Base-by-base conservation (phyloP, 345 rosid genomes). In the Pistacia vera region DNA sequence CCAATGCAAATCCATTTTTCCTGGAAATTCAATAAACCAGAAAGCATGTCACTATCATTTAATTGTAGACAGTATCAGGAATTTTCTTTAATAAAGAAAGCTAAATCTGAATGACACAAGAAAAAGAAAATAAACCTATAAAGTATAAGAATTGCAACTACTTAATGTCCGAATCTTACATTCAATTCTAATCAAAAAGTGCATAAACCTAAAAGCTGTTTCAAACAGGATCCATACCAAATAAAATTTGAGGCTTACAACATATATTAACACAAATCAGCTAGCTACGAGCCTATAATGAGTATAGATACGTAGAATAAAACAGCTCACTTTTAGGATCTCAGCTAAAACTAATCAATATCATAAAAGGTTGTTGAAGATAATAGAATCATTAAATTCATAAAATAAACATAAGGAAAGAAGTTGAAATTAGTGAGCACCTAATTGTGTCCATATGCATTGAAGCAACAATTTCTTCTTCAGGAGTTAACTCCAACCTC, bases 391-490 rank as follows among this genome's bases (percentile, higher is more conserved):
- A 7, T 61, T 25, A 51, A 55, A 57, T 22, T 28, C 25, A 36
- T 71, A 11, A 71, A 63, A 30, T 28, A 25, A 63, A 38, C 17
- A 30, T 18, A 73, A 73, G 61, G 35, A 33, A 73, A 73, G 20
- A 25, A 44, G 41, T 28, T 66, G 65, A 73, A 48, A n/a, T 76
- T 52, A 70, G 78, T 68, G 12, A 56, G 73, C 78, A 96, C 99
- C 99, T 93, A 86, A 96, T 86, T 77, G 85, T 74, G 82, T 90
- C 97, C 94, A 92, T 82, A 75, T 96, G 92, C 95, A 92, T 92
- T 71, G 93, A 89, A 36, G 87, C 86, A 69, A 93, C 88, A 35
- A 86, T 83, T 85, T 96, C 97, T 87, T 96, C 98, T 81, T 91
- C 98, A 35, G 99, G 97, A 76, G 99, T 90, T 72, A 96, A 88